phyloP scores from a whole-genome alignment of 2,329 filamentous ascomycete species.

The Byssochlamys sp. region DNA sequence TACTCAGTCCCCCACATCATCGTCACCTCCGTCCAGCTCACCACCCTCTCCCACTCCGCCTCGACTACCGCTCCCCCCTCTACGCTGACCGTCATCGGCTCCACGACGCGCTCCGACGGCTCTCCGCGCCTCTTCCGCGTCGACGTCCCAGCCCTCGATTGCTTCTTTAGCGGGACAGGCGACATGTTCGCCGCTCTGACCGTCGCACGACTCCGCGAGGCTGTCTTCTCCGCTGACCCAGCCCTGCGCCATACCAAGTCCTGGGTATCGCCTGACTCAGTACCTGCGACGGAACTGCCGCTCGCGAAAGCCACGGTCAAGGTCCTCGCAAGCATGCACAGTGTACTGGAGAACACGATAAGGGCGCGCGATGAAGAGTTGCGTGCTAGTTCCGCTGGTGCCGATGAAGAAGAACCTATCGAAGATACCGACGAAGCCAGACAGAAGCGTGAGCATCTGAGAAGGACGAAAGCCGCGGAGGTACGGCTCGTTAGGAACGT shows the following conservation, averaged over 20 bases:
- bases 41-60: slow-evolving; percentile 39
- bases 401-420: slow-evolving; percentile 20
- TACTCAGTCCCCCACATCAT: slow-evolving; percentile 79
- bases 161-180: slow-evolving; percentile 91
- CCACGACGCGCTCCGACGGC: slow-evolving; percentile 54
- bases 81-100: slow-evolving; percentile 65
- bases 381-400: slow-evolving; percentile 20
- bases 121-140: slow-evolving; percentile 78
- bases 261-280: slow-evolving; percentile 70
- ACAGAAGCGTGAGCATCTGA: slow-evolving; percentile 54
- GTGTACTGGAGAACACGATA: slow-evolving; percentile 61
- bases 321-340: slow-evolving; percentile 87
- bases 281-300: slow-evolving; percentile 61
- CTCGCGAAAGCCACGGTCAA: slow-evolving; percentile 75
- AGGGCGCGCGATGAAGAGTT: slow-evolving; percentile 58
- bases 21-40: slow-evolving; percentile 76
- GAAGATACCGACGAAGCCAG: slow-evolving; percentile 35
- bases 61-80: slow-evolving; percentile 21
- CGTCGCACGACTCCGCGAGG: slow-evolving; percentile 77
- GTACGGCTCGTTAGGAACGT: slow-evolving; percentile 71
- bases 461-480: slow-evolving; percentile 76
- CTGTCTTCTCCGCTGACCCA: slow-evolving; percentile 45
- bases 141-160: slow-evolving; percentile 74
- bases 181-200: slow-evolving; percentile 97
- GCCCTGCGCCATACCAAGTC: slow-evolving; percentile 46